Conservation (phyloP, 306 rosid species). For the Oemleria cerasiformis region DNA sequence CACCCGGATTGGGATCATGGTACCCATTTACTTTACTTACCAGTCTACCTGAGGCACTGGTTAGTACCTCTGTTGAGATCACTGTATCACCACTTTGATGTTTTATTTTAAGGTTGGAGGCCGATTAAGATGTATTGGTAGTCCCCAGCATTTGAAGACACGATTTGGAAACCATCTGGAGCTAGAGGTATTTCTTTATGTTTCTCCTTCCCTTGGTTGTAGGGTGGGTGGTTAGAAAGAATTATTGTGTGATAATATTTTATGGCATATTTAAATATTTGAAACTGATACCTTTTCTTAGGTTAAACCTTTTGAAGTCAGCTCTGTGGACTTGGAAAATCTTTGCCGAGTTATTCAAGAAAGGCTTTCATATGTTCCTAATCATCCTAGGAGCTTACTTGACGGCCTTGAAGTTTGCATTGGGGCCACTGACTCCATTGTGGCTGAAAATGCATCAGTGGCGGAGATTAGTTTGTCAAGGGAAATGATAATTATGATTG, state of each 20-base stretch:
- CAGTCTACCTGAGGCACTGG: constrained; percentile 24
- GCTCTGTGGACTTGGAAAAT: constrained; percentile 59
- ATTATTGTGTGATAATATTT: constrained; percentile 10
- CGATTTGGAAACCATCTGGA: constrained; percentile 91
- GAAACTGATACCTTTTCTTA: constrained; percentile 30
- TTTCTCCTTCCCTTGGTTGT: background rate
- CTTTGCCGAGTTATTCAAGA: constrained; percentile 70
- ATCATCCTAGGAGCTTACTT: constrained; percentile 77
- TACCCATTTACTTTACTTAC: constrained; percentile 29
- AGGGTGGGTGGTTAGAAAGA: background rate
- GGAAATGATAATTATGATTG: constrained; percentile 68
- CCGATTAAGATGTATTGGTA: constrained; percentile 76
- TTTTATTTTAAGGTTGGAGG: constrained; percentile 79
- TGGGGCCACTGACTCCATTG: constrained; percentile 54
- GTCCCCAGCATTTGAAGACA: constrained; percentile 92
- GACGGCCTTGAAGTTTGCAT: constrained; percentile 86
- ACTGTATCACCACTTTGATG: constrained; percentile 18
- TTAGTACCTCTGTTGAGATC: constrained; percentile 5
- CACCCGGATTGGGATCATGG: constrained; percentile 95
- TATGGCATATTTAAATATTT: constrained; percentile 25
- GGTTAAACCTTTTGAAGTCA: constrained; percentile 87
- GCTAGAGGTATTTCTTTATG: constrained; percentile 60
- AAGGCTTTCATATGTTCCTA: constrained; percentile 53
- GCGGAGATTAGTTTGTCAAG: constrained; percentile 74
- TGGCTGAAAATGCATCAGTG: constrained; percentile 61